These are phyloP conservation scores for Eucalyptus coolabah DNA, from an alignment of 345 rosid species.

Conservation along the genomic window DNA sequence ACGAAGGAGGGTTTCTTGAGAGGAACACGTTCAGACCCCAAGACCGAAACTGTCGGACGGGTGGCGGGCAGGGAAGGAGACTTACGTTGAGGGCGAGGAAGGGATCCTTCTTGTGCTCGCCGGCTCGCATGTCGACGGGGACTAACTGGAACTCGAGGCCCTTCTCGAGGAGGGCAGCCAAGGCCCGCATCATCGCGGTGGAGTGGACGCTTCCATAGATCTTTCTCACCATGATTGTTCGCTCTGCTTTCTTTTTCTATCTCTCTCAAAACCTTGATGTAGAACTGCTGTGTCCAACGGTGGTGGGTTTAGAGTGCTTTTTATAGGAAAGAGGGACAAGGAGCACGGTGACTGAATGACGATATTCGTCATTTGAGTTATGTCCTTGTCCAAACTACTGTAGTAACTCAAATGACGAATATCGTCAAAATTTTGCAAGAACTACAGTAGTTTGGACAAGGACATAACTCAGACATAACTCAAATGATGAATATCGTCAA, in stretches of 20 bases:
- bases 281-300: fast-evolving
- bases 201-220: background rate
- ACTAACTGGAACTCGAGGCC: constrained; percentile 9
- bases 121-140: background rate
- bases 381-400: no score
- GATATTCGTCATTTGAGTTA: no score
- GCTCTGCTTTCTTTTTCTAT: fast-evolving
- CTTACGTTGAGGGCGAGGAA: background rate
- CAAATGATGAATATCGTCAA: no score
- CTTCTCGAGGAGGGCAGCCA: constrained; percentile 12
- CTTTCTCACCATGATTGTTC: background rate
- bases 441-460: no score
- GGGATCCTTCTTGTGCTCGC: constrained; percentile 12
- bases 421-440: no score
- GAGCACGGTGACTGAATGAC: no score
- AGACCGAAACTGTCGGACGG: no score
- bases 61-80: background rate
- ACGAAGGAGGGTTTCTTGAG: constrained; percentile 2
- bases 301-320: no score
- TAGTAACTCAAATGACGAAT: no score
- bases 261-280: no score
- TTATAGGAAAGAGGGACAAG: no score
- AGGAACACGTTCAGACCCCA: background rate
- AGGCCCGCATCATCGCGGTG: background rate
- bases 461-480: no score